Conservation (phyloP, 257 asterid genomes). For the Forsythia suspensa region DNA sequence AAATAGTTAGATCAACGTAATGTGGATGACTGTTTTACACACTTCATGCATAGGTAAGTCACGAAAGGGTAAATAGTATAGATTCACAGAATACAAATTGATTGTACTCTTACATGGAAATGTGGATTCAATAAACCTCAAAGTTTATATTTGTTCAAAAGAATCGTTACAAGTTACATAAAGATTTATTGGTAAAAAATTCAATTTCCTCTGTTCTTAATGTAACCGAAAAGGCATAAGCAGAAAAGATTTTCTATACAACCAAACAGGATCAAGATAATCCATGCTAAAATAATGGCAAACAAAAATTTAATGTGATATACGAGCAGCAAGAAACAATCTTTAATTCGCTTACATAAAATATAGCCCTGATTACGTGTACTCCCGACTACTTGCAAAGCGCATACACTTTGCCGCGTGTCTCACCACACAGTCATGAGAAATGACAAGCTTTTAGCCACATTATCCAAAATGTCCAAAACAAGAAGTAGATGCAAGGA, state of each 20-base stretch:
- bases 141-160: not conserved
- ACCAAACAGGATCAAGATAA: not conserved
- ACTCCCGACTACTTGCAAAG: not conserved
- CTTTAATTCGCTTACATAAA: not conserved
- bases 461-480: too few species aligned
- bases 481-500: not conserved
- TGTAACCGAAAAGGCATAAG: not conserved
- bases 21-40: not conserved
- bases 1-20: not conserved
- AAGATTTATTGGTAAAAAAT: not conserved
- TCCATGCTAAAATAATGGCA: not conserved
- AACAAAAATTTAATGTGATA: not conserved
- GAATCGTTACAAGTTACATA: not conserved
- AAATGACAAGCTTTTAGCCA: not conserved
- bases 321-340: slow-evolving; percentile 2
- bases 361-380: not conserved
- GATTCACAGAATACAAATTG: not conserved
- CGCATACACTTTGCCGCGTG: not conserved
- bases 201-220: not conserved
- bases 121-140: not conserved
- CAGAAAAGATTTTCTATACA: not conserved
- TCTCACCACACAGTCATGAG: not conserved
- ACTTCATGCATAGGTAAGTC: not conserved
- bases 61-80: not conserved
- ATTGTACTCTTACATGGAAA: not conserved